Evolutionary conservation across 2,329 filamentous ascomycete species (phyloP).

Genomic region (Aspergillus pseudoglaucus): DNA sequence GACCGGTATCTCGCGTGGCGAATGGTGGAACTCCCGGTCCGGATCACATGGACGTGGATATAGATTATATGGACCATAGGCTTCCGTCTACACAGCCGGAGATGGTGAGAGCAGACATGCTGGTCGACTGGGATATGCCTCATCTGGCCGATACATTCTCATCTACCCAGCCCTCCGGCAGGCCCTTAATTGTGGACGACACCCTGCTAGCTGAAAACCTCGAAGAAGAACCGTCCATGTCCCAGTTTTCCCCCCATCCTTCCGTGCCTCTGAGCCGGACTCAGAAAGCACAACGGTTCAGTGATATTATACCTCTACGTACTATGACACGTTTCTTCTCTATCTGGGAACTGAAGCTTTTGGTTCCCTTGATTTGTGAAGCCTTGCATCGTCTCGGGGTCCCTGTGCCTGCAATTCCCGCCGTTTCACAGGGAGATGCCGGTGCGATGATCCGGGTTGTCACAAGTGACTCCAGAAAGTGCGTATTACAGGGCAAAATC

Average conservation of each 20-base stretch:
- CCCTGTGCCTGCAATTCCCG: constrained; percentile 51
- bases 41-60: constrained; percentile 67
- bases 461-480: constrained; percentile 53
- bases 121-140: constrained; percentile 85
- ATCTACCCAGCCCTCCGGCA: constrained; percentile 42
- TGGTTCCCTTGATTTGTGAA: constrained; percentile 73
- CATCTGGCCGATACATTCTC: constrained; percentile 43
- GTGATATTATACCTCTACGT: constrained; percentile 82
- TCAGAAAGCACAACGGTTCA: constrained; percentile 80
- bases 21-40: constrained; percentile 29
- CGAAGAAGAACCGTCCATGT: constrained; percentile 74
- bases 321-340: constrained; percentile 91
- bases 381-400: constrained; percentile 82
- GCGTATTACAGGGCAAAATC: constrained; percentile 39
- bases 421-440: constrained; percentile 43
- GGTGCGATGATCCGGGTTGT: constrained; percentile 65
- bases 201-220: constrained; percentile 55
- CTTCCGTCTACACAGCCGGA: constrained; percentile 84
- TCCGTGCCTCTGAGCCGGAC: constrained; percentile 77
- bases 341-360: constrained; percentile 63
- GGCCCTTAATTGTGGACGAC: constrained; percentile 15
- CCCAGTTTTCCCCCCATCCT: constrained; percentile 75
- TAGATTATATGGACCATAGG: constrained; percentile 38
- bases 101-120: constrained; percentile 63
- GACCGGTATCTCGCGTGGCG: constrained; percentile 49